Conservation (phyloP, 129 eudicot species). For the Centella asiatica region DNA sequence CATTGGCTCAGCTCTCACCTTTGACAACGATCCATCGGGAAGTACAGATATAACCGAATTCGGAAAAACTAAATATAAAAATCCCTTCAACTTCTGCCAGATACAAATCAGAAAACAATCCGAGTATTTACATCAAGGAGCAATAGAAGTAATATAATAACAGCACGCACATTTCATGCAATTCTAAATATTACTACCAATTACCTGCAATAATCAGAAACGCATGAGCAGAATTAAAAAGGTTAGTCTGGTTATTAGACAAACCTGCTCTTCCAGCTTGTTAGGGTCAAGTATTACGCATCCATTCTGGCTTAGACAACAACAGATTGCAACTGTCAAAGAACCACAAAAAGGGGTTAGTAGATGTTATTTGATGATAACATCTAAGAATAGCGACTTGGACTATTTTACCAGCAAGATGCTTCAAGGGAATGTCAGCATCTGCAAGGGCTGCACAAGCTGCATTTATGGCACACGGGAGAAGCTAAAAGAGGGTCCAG, state of each 20-base stretch:
- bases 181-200: not conserved
- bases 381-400: not conserved
- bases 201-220: not conserved
- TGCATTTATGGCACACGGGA: constrained; percentile 90
- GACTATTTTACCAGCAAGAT: constrained; percentile 58
- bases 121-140: too few relatives aligned
- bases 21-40: constrained; percentile 37
- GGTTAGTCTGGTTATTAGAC: not conserved
- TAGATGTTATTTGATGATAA: not conserved
- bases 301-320: constrained; percentile 63
- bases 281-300: constrained; percentile 54
- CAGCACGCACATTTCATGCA: not conserved
- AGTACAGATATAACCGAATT: constrained; percentile 43
- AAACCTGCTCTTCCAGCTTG: constrained; percentile 83
- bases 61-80: constrained; percentile 69
- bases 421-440: constrained; percentile 82
- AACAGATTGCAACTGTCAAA: constrained; percentile 63
- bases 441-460: constrained; percentile 89
- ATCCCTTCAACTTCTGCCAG: constrained; percentile 74
- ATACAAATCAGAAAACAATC: constrained; percentile 3
- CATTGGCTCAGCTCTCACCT: constrained; percentile 29
- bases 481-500: constrained; percentile 49
- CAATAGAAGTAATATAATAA: too few relatives aligned
- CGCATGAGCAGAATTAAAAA: not conserved
- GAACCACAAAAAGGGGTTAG: constrained; percentile 7